Conservation (phyloP, 805 yeast genomes). For the Danielia reshetovae region DNA sequence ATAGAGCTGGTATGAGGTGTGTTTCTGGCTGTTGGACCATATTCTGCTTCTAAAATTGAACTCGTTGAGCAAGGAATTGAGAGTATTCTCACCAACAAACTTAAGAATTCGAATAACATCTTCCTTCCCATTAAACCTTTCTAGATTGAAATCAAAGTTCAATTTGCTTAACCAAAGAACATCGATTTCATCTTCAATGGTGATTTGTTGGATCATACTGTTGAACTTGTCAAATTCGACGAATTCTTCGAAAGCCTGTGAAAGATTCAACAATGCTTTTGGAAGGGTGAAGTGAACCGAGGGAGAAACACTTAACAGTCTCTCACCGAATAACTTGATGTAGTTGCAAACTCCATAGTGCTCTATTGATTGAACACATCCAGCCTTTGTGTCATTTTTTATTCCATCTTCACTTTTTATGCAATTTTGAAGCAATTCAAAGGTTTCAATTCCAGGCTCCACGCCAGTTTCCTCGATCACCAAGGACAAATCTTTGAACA, state of each 20-base stretch:
- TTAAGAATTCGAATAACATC: constrained; percentile 38
- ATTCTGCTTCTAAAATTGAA: constrained; percentile 46
- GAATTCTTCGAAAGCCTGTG: constrained; percentile 46
- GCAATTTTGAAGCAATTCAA: constrained; percentile 1
- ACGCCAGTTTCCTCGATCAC: not conserved
- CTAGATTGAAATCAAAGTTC: constrained; percentile 21
- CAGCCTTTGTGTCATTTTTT: constrained; percentile 9
- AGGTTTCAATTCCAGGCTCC: constrained; percentile 10
- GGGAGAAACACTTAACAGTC: constrained; percentile 80
- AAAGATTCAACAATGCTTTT: constrained; percentile 49
- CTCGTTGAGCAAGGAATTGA: constrained; percentile 47
- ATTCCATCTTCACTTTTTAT: constrained; percentile 9
- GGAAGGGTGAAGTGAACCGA: constrained; percentile 75
- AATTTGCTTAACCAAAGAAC: constrained; percentile 24
- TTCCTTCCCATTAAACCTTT: constrained; percentile 24
- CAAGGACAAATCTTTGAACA: constrained; percentile 12
- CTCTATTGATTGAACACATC: constrained; percentile 23
- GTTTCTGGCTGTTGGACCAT: constrained; percentile 38
- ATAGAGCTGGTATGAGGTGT: constrained; percentile 36
- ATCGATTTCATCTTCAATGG: constrained; percentile 24
- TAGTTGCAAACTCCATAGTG: constrained; percentile 33
- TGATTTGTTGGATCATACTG: constrained; percentile 19
- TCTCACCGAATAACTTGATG: constrained; percentile 36
- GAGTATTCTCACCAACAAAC: constrained; percentile 30
- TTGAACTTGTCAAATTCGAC: constrained; percentile 17